Evolutionary conservation across 352 stramenopile species (phyloP).

Genomic region (Globisporangium nodosum): DNA sequence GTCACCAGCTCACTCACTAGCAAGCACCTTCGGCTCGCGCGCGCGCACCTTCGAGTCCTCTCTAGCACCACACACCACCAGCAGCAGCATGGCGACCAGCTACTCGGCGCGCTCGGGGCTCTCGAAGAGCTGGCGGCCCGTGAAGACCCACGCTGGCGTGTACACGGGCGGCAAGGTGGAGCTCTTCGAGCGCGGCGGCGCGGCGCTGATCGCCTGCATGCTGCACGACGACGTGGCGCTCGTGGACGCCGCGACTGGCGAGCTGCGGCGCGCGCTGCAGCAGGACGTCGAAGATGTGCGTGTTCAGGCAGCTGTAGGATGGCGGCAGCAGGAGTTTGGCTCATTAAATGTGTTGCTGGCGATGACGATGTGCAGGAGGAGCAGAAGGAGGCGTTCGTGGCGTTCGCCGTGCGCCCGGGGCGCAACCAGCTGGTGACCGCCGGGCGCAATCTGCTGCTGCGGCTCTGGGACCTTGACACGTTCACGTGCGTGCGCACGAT

Average conservation of each 20-base stretch:
- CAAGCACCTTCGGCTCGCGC: background rate
- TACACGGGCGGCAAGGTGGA: conserved; percentile 82
- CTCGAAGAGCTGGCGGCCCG: conserved; percentile 74
- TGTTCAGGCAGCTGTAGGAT: background rate
- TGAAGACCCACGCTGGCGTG: conserved; percentile 72
- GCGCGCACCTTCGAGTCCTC: background rate
- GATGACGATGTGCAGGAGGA: conserved; percentile 30
- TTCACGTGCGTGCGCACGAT: conserved; percentile 74
- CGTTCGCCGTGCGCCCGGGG: conserved; percentile 67
- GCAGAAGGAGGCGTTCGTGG: conserved; percentile 79
- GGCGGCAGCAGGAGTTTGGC: background rate
- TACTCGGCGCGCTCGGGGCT: conserved; percentile 66
- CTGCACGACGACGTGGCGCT: conserved; percentile 81
- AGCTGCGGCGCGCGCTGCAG: conserved; percentile 69
- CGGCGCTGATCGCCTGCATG: conserved; percentile 62
- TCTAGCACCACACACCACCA: background rate
- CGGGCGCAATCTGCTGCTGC: conserved; percentile 78
- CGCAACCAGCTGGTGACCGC: conserved; percentile 82
- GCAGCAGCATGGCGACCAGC: conserved; percentile 23
- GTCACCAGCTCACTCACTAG: background rate
- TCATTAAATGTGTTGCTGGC: background rate
- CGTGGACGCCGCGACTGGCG: conserved; percentile 60
- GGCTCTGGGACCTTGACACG: conserved; percentile 82
- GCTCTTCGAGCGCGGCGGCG: conserved; percentile 32
- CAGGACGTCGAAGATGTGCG: conserved; percentile 57